Base-by-base conservation (phyloP, 352 stramenopile species). In the Aphanomyces cochlioides region DNA sequence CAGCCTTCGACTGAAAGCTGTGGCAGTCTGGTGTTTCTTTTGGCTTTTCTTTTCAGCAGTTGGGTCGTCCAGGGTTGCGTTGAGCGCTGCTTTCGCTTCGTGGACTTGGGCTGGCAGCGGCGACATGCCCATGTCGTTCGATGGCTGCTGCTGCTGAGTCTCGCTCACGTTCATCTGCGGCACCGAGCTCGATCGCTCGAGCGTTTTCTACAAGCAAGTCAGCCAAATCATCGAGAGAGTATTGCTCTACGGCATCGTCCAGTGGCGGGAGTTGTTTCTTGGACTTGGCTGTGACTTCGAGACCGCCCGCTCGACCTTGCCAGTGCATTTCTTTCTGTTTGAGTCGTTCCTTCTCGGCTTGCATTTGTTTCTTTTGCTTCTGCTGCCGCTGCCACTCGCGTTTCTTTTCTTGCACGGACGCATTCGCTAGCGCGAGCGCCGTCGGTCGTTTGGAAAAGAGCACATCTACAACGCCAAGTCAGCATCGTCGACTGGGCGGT, bases 291-390 rank as follows among this genome's bases (percentile, higher is more conserved):
- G 54, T n/a, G 17, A 78, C 70, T 43, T 96, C 83, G 69, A 94
- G 72, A 0, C 88, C 88, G 7, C 83, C 87, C 0, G 85, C 83
- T 7, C 87, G 83, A 7, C 87, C 87, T 37, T 84, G 77, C 88
- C 87, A 96, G 53, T 93, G 82, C 6, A 84, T 77, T 71, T 96
- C 87, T 77, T 90, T 88, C 28, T 80, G 68, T 75, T 90, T 90
- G 34, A 89, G 79, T 61, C 87, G 85, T 66, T 92, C 83, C 19
- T 81, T 84, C 64, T 92, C 90, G n/a, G 89, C 75, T n/a, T 86
- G 77, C 38, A 81, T 75, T 7, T 41, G 40, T 21, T 57, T 60
- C 39, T 72, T 72, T 7, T 17, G 36, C 21, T 67, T 67, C 56
- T 66, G 54, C 56, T 66, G 19, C 7, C 64, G 50, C 41, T 69